phyloP scores from a whole-genome alignment of 2,329 filamentous ascomycete genomes.

The Pyrenophora teres region DNA sequence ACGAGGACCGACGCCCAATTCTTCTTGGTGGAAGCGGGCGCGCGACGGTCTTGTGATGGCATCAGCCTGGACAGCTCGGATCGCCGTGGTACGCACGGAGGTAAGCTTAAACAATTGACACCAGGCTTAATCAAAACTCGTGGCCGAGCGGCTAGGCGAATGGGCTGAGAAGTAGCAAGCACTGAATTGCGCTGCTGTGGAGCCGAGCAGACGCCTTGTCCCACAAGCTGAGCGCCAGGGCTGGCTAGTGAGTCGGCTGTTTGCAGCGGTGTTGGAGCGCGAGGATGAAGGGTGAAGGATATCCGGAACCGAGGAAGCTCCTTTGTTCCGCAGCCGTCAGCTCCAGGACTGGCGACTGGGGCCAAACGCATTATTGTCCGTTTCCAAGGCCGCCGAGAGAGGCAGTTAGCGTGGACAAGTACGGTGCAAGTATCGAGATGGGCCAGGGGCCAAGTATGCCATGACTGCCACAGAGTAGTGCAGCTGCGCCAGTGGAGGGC shows the following conservation, averaged over 20 bases:
- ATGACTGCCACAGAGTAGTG: constrained; percentile 9
- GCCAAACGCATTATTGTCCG: background rate
- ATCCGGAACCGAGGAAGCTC: background rate
- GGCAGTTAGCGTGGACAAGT: background rate
- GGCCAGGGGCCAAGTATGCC: constrained; percentile 23
- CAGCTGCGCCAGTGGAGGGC: constrained; percentile 6
- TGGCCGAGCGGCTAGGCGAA: constrained; percentile 29
- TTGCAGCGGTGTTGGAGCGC: background rate
- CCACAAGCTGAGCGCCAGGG: constrained; percentile 22
- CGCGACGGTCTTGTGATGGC: constrained; percentile 20
- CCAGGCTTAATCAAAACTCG: constrained; percentile 35
- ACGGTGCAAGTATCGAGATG: constrained; percentile 17
- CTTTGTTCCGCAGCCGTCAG: background rate
- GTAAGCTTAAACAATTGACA: constrained; percentile 44
- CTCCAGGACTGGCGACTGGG: background rate
- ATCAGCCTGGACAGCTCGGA: constrained; percentile 36
- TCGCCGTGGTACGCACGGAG: constrained; percentile 32
- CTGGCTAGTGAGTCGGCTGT: constrained; percentile 8
- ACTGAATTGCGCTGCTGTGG: constrained; percentile 39
- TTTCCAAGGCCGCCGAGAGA: constrained; percentile 9
- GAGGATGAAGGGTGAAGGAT: background rate
- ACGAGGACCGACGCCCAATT: constrained; percentile 1
- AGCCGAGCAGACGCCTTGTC: constrained; percentile 36
- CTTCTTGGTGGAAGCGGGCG: constrained; percentile 12
- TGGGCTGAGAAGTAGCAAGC: constrained; percentile 24